Evolutionary conservation across 139 green algal genomes (phyloP), one percentile per base, ranked within the genome.

Genomic region (Chloropicon primus): DNA sequence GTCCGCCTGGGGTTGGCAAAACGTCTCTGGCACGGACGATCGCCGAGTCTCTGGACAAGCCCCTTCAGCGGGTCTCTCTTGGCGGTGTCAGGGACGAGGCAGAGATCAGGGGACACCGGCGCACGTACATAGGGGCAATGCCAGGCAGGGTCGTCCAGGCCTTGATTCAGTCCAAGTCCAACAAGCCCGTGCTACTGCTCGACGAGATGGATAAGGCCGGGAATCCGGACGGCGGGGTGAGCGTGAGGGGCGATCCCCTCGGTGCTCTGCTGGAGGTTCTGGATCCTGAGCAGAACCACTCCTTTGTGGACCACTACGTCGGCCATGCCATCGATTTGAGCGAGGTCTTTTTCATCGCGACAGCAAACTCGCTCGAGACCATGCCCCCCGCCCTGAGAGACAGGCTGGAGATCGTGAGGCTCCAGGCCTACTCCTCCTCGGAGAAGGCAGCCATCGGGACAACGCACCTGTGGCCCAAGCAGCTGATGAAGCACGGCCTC

Each of bases 401-500:
- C 75, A 72, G 83, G 24, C 82, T 89, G 77, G 86, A 90, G 72
- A 73, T 90, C 24, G 84, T 90, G 24, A 26, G 77, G 26, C 62
- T 90, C 1, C 28, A 78, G 10, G 86, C 84, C 24, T 90, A 90
- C 80, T 89, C 84, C 3, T 77, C 77, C 17, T 80, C 88, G 29
- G 86, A 90, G 82, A 88, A 88, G 76, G 72, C 80, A 22, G 29
- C 29, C 71, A 90, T 88, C 62, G 82, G 82, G 3, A 26, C n/a
- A 1, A 75, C 27, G 24, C 82, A 90, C 77, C 77, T 90, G 24
- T 73, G 88, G 2, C 86, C 84, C 2, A 75, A 78, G 25, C 54
- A 87, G 53, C 84, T 94, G 3, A 22, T 77, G 23, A 83, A 91
- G 74, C 87, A 94, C 80, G 91, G 91, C 10, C 82, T 94, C 10